phyloP scores from a whole-genome alignment of 345 rosid genomes.

The Lumnitzera racemosa region DNA sequence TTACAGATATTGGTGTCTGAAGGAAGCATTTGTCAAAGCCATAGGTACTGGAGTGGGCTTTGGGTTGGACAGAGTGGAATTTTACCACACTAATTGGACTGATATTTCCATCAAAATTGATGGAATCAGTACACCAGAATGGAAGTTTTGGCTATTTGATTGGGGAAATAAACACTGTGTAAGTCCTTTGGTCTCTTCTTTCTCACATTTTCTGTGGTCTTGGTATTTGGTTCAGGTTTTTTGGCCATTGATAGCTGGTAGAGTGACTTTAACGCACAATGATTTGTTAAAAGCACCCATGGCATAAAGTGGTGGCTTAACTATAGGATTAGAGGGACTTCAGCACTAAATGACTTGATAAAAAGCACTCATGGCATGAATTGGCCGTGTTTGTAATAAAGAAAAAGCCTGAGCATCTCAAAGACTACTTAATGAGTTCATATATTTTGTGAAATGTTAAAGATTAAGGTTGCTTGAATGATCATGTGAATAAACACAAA shows the following conservation, averaged over 20 bases:
- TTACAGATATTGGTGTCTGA: constrained; percentile 60
- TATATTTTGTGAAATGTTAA: no score
- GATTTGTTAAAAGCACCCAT: no score
- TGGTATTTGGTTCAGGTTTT: background rate
- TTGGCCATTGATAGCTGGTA: background rate
- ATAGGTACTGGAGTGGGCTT: constrained; percentile 42
- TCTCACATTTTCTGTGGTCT: background rate
- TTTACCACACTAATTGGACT: constrained; percentile 46
- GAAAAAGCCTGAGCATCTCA: no score
- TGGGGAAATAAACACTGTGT: constrained; percentile 40
- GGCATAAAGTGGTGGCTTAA: no score
- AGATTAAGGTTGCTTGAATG: background rate
- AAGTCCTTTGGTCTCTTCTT: constrained; percentile 3
- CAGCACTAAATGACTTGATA: no score
- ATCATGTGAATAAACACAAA: background rate
- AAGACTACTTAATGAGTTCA: no score
- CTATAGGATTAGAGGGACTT: no score
- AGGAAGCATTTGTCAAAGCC: constrained; percentile 78
- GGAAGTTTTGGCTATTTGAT: constrained; percentile 54
- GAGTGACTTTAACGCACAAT: background rate
- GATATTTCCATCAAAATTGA: constrained; percentile 33
- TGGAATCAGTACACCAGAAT: constrained; percentile 22
- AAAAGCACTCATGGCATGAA: no score
- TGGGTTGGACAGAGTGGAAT: constrained; percentile 48
- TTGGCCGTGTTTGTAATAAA: no score